Base-by-base conservation (phyloP, 2,329 filamentous ascomycete species). In the Nemania serpens region DNA sequence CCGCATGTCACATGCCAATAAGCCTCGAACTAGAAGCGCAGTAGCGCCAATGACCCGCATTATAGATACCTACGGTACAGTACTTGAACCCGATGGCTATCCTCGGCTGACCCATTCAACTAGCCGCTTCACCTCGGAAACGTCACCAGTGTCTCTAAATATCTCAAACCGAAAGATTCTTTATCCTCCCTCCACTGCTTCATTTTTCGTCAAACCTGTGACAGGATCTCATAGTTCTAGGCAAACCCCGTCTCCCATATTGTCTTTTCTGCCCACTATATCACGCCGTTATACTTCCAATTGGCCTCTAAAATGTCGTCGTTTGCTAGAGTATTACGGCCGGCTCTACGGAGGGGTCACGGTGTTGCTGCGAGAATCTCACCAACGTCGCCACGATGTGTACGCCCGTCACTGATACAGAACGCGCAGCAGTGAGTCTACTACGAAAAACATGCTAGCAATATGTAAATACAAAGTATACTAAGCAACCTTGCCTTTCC, bases 271-370 rank as follows among this genome's bases (percentile, higher is more conserved):
- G 12, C 10, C 39, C 36, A 39, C 36, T n/a, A n/a, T 39, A 13
- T 13, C 36, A 39, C 4, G 36, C 36, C 11, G 36, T 17, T 56
- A 29, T 37, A 43, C 17, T 22, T 10, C 43, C 42, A 56, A 41
- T 61, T 65, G 22, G 49, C 53, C 51, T 46, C 9, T 49, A 47
- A 56, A 47, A 82, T 82, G 76, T 83, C 80, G 59, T 82, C 81
- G 25, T 74, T 85, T 59, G 76, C 80, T 57, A 77, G 82, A 73
- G 77, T 77, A 25, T 67, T 86, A 64, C 79, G 83, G 66, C 84
- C 83, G 61, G 81, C 78, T 34, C 69, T 85, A 62, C 79, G 79
- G 64, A 78, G 77, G 69, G 76, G 81, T 66, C 74, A 77, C 62
- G 71, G 69, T 53, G 71, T 74, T 58, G 69, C 71, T 49, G 65